A percentile compares a stretch with the other conserved stretches of the same genome.
phyloP scores from a whole-genome alignment of 305 asterid species.

The Ajuga reptans region DNA sequence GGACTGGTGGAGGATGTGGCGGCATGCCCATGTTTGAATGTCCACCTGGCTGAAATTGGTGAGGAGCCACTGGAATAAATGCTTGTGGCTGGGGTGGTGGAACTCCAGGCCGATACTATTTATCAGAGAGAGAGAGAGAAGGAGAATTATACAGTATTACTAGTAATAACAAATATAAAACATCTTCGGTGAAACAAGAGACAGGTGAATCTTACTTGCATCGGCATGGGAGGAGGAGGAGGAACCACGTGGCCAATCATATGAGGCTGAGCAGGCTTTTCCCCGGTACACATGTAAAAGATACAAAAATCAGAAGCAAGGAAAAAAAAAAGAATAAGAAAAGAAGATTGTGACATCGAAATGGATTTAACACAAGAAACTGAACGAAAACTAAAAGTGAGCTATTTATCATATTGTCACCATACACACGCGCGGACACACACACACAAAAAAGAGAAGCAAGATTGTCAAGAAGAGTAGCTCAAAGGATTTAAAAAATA shows the following conservation, averaged over 20 bases:
- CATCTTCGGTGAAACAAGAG: conserved; percentile 14
- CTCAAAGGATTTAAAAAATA: not conserved
- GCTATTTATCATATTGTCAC: not conserved
- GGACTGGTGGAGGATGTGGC: conserved; percentile 50
- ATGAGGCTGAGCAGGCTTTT: conserved; percentile 60
- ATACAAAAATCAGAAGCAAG: conserved; percentile 17
- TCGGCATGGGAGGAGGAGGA: conserved; percentile 62
- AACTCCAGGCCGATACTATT: conserved; percentile 54
- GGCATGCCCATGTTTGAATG: conserved; percentile 53
- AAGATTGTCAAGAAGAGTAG: too few species aligned
- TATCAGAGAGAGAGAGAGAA: too few species aligned
- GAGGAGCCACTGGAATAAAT: conserved; percentile 51
- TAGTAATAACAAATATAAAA: not conserved
- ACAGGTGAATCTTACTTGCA: conserved; percentile 52
- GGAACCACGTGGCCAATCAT: conserved; percentile 50
- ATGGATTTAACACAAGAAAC: conserved; percentile 12
- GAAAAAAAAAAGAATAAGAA: conserved; percentile 2
- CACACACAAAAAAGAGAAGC: too few species aligned
- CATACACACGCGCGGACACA: not conserved
- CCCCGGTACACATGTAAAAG: conserved; percentile 25
- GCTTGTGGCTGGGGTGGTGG: conserved; percentile 58
- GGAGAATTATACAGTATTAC: too few species aligned
- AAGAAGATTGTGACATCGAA: not conserved
- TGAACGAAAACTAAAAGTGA: conserved; percentile 7
- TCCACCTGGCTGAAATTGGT: conserved; percentile 64